These are phyloP conservation scores for Peronosclerospora sorghi DNA, from an alignment of 352 stramenopile species.

Conservation along the genomic window DNA sequence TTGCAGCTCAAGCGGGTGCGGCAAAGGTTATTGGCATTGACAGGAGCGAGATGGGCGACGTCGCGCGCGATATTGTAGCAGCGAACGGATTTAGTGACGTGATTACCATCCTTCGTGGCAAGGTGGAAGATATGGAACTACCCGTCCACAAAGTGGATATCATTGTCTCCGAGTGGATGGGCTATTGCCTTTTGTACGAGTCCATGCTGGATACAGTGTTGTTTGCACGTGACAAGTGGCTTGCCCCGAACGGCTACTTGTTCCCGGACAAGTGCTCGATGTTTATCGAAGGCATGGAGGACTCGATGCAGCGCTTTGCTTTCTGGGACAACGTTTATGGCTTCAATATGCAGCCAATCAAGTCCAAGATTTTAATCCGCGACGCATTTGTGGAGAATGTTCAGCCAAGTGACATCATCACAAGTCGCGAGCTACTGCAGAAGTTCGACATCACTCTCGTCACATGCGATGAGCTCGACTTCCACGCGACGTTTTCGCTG, in stretches of 20 bases:
- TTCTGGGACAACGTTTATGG: conserved; percentile 98
- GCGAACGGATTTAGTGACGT: conserved; percentile 86
- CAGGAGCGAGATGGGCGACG: conserved; percentile 89
- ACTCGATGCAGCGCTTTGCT: conserved; percentile 55
- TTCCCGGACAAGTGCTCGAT: conserved; percentile 97
- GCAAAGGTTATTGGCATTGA: conserved; percentile 92
- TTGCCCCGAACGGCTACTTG: conserved; percentile 87
- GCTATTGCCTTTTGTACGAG: conserved; percentile 96
- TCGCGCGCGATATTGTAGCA: conserved; percentile 90
- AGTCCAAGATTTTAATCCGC: conserved; percentile 88
- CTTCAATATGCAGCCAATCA: conserved; percentile 97
- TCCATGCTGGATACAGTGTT: conserved; percentile 97
- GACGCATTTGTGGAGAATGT: conserved; percentile 97
- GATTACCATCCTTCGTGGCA: conserved; percentile 92
- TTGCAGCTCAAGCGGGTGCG: conserved; percentile 87
- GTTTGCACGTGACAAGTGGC: conserved; percentile 94
- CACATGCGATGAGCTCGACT: conserved; percentile 92
- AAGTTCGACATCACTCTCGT: conserved; percentile 85
- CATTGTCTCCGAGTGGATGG: conserved; percentile 98
- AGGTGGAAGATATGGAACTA: conserved; percentile 91
- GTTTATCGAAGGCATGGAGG: conserved; percentile 78
- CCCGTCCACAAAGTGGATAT: conserved; percentile 93
- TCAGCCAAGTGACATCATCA: conserved; percentile 78
- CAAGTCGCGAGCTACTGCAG: conserved; percentile 73
- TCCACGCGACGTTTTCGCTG: conserved; percentile 86